Conservation (phyloP, 2,329 filamentous ascomycete species). For the Zasmidium angulare region DNA sequence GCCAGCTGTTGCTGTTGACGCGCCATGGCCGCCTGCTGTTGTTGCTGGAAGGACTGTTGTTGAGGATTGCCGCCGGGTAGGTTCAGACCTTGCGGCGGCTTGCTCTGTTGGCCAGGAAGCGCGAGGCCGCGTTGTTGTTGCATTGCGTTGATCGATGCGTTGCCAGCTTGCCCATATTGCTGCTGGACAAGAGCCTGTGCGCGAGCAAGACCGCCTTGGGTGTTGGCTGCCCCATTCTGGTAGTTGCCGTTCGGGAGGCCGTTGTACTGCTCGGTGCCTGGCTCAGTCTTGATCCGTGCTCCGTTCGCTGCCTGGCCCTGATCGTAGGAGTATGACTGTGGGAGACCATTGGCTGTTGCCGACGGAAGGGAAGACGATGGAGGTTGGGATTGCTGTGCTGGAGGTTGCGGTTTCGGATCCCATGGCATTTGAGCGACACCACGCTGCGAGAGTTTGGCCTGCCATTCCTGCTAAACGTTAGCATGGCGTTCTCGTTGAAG, state of each 20-base stretch:
- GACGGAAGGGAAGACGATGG: conserved; percentile 23
- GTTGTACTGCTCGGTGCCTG: conserved; percentile 37
- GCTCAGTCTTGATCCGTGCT: conserved; percentile 55
- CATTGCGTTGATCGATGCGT: conserved; percentile 65
- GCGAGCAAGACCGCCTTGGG: conserved; percentile 43
- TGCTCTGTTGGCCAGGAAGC: conserved; percentile 31
- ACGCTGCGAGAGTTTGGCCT: conserved; percentile 81
- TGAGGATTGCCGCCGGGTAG: conserved; percentile 39
- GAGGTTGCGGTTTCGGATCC: conserved; percentile 79
- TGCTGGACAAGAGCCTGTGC: conserved; percentile 58
- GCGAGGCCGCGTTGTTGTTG: conserved; percentile 36
- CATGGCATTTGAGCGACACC: conserved; percentile 89
- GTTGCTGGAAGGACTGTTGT: conserved; percentile 36
- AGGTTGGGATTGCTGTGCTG: conserved; percentile 33
- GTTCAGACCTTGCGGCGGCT: conserved; percentile 36
- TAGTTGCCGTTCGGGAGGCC: conserved; percentile 30
- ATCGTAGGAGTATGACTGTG: conserved; percentile 22
- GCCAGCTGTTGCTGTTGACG: conserved; percentile 35
- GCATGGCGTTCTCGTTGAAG: conserved; percentile 4
- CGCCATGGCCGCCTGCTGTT: conserved; percentile 41
- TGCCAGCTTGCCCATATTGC: conserved; percentile 64
- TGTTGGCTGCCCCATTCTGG: conserved; percentile 13
- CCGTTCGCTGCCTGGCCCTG: conserved; percentile 52
- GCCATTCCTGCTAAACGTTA: conserved; percentile 71
- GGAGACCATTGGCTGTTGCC: conserved; percentile 21